A percentile compares a stretch with the other conserved stretches of the same genome.
phyloP scores from a whole-genome alignment of 371 early-diverging fungal genomes.

The Zopfochytrium polystomum region DNA sequence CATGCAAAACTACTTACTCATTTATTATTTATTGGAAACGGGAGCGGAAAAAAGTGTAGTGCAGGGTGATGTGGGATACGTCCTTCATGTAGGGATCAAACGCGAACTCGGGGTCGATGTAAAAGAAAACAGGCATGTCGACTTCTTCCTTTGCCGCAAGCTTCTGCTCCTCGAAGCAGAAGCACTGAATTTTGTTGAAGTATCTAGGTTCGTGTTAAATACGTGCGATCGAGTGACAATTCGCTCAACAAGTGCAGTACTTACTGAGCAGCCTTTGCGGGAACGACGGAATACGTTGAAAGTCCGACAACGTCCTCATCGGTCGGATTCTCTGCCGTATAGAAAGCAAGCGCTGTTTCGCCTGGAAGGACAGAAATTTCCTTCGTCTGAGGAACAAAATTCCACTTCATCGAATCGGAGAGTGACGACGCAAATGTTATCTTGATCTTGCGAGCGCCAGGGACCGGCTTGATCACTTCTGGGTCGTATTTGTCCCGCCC shows the following conservation, averaged over 20 bases:
- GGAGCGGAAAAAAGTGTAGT: slow-evolving; percentile 73
- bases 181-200: slow-evolving; percentile 98
- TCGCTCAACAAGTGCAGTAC: too few relatives aligned
- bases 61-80: slow-evolving; percentile 86
- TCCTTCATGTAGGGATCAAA: slow-evolving; percentile 95
- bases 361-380: slow-evolving; percentile 88
- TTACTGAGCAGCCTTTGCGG: slow-evolving; percentile 79
- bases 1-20: too few relatives aligned
- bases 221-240: too few relatives aligned
- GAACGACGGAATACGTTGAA: slow-evolving; percentile 94
- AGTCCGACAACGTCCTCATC: slow-evolving; percentile 92
- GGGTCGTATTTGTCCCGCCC: slow-evolving; percentile 44
- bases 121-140: slow-evolving; percentile 99
- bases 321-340: slow-evolving; percentile 89
- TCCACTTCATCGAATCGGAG: slow-evolving; percentile 82
- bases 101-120: slow-evolving; percentile 94
- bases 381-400: slow-evolving; percentile 83
- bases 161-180: slow-evolving; percentile 98
- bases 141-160: slow-evolving; percentile 88
- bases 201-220: slow-evolving; percentile 49
- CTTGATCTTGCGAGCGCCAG: slow-evolving; percentile 64
- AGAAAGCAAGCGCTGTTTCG: slow-evolving; percentile 95
- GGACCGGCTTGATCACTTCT: slow-evolving; percentile 50
- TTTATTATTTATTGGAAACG: slow-evolving; percentile 28
- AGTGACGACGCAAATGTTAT: slow-evolving; percentile 83